Percentiles rank a stretch among this genome's conserved stretches.
Evolutionary conservation across 176 grass and related monocot species (phyloP).

Genomic region (Tillandsia leiboldiana): DNA sequence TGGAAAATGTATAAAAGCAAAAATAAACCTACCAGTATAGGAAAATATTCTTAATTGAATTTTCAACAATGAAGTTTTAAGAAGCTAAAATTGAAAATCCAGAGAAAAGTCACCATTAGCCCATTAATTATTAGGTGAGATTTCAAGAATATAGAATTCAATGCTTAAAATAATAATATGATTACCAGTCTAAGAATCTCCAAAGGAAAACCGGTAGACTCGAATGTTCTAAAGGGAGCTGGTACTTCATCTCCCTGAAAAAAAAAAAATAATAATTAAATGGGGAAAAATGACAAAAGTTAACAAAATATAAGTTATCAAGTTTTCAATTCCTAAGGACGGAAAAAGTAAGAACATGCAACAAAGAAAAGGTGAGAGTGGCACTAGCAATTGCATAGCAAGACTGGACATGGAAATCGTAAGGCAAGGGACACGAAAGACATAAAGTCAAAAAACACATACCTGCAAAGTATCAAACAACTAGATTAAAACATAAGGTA

Average conservation of each 20-base stretch:
- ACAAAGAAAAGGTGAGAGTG: too few relatives aligned
- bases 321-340: neutral
- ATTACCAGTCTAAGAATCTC: constrained; percentile 75
- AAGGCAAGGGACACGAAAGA: neutral
- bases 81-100: neutral
- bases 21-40: neutral
- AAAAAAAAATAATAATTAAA: constrained; percentile 8
- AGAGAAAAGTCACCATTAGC: neutral
- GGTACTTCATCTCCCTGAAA: constrained; percentile 59
- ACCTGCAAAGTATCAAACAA: neutral
- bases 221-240: constrained; percentile 55
- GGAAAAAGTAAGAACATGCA: too few relatives aligned
- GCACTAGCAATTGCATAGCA: too few relatives aligned
- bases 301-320: neutral
- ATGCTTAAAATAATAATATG: neutral
- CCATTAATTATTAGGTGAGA: neutral
- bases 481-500: too few relatives aligned
- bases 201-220: constrained; percentile 52
- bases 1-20: neutral
- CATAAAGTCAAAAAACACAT: neutral
- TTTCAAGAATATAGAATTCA: neutral
- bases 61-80: neutral
- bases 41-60: constrained; percentile 1
- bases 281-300: neutral
- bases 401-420: too few relatives aligned